Percentiles rank a stretch among this genome's conserved stretches.
These are phyloP conservation scores for Elsinoe perseae DNA, from an alignment of 2,329 filamentous ascomycete genomes.

Conservation along the genomic window DNA sequence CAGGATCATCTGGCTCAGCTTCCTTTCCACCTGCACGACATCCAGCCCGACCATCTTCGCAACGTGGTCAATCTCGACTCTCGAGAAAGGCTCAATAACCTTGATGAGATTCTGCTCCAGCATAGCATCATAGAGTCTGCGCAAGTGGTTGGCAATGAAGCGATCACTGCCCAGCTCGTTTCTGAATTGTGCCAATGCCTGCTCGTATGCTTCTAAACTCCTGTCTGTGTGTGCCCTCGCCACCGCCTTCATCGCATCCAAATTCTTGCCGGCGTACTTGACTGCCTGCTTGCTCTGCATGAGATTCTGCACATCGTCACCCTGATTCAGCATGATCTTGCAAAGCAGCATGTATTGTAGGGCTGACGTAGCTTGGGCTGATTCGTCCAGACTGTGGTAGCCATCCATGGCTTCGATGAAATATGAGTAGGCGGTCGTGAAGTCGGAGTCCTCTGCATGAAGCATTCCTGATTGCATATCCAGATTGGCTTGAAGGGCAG, in stretches of 20 bases:
- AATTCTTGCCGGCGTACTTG: constrained; percentile 88
- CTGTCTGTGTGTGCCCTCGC: constrained; percentile 92
- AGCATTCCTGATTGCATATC: constrained; percentile 99
- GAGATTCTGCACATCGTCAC: constrained; percentile 89
- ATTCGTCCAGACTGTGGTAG: constrained; percentile 87
- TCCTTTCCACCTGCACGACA: constrained; percentile 92
- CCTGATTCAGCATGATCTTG: constrained; percentile 98
- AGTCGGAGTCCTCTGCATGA: constrained; percentile 96
- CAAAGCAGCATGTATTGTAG: constrained; percentile 99
- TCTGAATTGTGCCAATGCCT: constrained; percentile 78
- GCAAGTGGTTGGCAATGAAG: constrained; percentile 95
- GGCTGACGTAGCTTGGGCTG: constrained; percentile 83
- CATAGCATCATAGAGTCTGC: constrained; percentile 95
- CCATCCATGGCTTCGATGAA: constrained; percentile 98
- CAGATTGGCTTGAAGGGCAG: constrained; percentile 85
- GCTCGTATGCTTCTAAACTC: constrained; percentile 94
- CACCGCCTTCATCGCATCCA: constrained; percentile 99
- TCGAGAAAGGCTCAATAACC: constrained; percentile 97
- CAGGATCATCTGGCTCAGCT: constrained; percentile 98
- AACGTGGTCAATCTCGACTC: constrained; percentile 93
- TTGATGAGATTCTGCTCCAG: constrained; percentile 99
- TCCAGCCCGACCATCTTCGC: constrained; percentile 96
- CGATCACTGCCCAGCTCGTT: constrained; percentile 89
- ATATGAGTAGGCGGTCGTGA: constrained; percentile 97
- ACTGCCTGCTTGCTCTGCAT: constrained; percentile 94